phyloP scores from a whole-genome alignment of 2,329 filamentous ascomycete genomes.

The Chrysoporthe austroafricana region DNA sequence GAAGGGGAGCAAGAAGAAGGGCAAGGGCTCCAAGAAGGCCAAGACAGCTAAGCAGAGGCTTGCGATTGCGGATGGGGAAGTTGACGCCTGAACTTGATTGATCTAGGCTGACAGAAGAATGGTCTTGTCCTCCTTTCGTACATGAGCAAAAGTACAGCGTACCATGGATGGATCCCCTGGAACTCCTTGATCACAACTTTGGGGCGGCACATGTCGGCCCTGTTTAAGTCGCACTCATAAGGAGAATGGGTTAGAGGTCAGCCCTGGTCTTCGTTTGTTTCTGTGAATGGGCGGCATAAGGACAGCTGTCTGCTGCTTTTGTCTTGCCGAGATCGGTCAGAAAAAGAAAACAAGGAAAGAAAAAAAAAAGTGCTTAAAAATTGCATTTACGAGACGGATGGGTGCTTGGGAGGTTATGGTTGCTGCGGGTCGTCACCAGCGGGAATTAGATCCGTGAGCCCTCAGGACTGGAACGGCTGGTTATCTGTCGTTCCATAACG shows the following conservation, averaged over 20 bases:
- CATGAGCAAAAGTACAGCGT: neutral
- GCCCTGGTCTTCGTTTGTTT: neutral
- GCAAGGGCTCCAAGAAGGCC: conserved; percentile 62
- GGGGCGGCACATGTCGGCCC: neutral
- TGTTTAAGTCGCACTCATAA: neutral
- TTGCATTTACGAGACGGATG: conserved; percentile 4
- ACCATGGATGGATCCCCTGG: neutral
- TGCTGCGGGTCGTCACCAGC: neutral
- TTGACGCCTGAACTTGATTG: conserved; percentile 36
- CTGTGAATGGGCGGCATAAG: neutral
- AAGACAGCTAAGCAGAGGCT: conserved; percentile 72
- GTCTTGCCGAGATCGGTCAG: neutral
- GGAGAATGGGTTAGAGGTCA: neutral
- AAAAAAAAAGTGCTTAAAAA: neutral
- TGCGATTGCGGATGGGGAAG: conserved; percentile 67
- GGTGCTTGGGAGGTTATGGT: neutral
- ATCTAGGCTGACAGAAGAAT: neutral
- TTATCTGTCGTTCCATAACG: neutral
- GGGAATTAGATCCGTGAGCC: neutral
- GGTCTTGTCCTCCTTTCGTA: neutral
- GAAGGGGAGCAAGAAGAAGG: conserved; percentile 59
- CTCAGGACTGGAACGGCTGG: neutral
- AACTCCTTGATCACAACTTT: neutral
- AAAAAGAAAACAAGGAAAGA: neutral
- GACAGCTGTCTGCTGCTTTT: neutral